Percentiles rank a stretch among this genome's conserved stretches.
Conservation (phyloP, 768 basidiomycete species). For the Steccherinum ochraceum region DNA sequence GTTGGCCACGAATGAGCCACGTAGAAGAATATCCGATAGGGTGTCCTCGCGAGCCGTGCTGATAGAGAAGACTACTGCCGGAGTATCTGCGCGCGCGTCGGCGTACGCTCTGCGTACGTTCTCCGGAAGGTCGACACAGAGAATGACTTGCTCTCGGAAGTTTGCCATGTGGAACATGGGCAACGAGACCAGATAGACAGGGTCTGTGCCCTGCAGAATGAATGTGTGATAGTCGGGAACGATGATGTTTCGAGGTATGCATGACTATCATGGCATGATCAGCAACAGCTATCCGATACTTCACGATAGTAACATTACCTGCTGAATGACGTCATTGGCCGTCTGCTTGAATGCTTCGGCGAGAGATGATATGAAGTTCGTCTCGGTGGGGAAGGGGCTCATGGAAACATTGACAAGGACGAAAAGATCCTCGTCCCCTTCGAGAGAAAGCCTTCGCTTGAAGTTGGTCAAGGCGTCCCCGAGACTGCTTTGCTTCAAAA, state of each 20-base stretch:
- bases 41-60: background rate
- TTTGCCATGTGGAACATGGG: constrained; percentile 32
- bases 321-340: constrained; percentile 21
- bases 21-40: background rate
- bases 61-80: constrained; percentile 12
- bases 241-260: constrained; percentile 27
- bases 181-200: constrained; percentile 27
- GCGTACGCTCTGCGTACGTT: constrained; percentile 3
- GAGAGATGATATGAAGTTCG: constrained; percentile 24
- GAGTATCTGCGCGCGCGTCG: constrained; percentile 15
- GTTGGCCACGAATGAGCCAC: constrained; percentile 9
- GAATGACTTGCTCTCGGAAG: constrained; percentile 31
- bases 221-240: constrained; percentile 27
- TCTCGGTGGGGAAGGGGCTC: constrained; percentile 33
- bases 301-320: background rate
- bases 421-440: constrained; percentile 27
- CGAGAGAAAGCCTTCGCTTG: constrained; percentile 31
- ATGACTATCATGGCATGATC: constrained; percentile 8
- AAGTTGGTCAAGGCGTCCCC: constrained; percentile 27
- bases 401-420: constrained; percentile 33
- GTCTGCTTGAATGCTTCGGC: constrained; percentile 27
- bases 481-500: constrained; percentile 22
- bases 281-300: too few relatives aligned
- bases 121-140: constrained; percentile 23
- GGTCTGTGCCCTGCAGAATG: constrained; percentile 30